Base-by-base conservation (phyloP, 192 early-diverging fungal genomes). In the Gaertneriomyces sp. region DNA sequence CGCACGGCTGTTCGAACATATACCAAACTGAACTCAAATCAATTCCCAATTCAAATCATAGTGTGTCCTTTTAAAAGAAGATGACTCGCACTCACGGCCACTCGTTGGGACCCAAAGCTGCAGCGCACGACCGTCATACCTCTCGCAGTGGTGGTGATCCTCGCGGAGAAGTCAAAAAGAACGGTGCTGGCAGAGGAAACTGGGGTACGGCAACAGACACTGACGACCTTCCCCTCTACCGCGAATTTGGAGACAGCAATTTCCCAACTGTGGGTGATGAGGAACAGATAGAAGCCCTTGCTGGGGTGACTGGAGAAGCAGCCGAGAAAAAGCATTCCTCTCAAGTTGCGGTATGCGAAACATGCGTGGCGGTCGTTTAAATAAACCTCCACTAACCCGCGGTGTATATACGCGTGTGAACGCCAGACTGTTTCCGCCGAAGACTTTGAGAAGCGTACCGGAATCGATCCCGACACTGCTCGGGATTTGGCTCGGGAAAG, bases 81-180 rank as follows among this genome's bases (percentile, higher is more conserved):
- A 51, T 51, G 49, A 51, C 49, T 51, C 49, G 49, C 20, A 51
- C 49, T n/a, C 49, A 51, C 49, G n/a, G n/a, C 3, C 49, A 51
- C 20, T 51, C 49, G 5, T n/a, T 6, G 20, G 49, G 49, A n/a
- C 49, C 49, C 49, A 20, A n/a, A 5, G 49, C 49, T 17, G 49
- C 49, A 17, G 20, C 6, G n/a, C 49, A 51, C 49, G 49, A 51
- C 6, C 49, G 49, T n/a, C 49, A 51, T 20, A 5, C 20, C 20
- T 20, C n/a, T 17, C 49, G 49, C 20, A n/a, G 20, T 6, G 49
- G 49, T 17, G 49, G 49, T 17, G 49, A 51, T 20, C n/a, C 49
- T 51, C n/a, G 49, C 5, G 49, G 49, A n/a, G 49, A n/a, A 17
- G n/a, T 20, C n/a, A 51, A 51, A 20, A 51, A 51, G 49, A n/a